Evolutionary conservation across 2,329 filamentous ascomycete genomes (phyloP).

Genomic region (Ophiobolus disseminans): DNA sequence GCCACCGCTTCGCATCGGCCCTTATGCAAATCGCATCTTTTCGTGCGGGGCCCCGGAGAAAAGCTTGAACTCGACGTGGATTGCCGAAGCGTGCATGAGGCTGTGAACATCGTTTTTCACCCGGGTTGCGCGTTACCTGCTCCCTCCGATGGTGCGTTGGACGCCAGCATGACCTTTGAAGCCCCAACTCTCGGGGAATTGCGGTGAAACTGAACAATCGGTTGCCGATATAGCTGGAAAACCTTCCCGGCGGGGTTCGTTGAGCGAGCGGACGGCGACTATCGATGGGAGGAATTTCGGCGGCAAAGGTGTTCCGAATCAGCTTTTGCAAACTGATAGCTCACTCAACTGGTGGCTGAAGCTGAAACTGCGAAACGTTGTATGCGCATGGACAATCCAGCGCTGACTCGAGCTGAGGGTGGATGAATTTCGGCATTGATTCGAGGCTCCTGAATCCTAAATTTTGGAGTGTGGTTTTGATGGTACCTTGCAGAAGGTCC

Average conservation of each 20-base stretch:
- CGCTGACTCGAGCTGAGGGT: slow-evolving; percentile 4
- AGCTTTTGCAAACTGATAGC: slow-evolving; percentile 6
- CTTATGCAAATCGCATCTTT: slow-evolving; percentile 18
- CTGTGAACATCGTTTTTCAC: slow-evolving; percentile 11
- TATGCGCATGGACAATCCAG: slow-evolving; percentile 2
- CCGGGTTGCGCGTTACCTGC: slow-evolving; percentile 18
- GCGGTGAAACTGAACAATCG: slow-evolving; percentile 1
- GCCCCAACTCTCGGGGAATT: slow-evolving; percentile 6
- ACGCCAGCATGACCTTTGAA: slow-evolving; percentile 17
- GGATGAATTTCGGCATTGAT: slow-evolving; percentile 15
- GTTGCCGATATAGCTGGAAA: slow-evolving; percentile 9
- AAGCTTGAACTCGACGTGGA: slow-evolving; percentile 26
- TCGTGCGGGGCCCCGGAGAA: slow-evolving; percentile 35
- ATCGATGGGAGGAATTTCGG: slow-evolving; percentile 5
- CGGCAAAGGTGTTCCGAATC: slow-evolving; percentile 13
- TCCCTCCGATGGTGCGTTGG: slow-evolving; percentile 6
- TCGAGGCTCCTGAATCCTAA: slow-evolving; percentile 6
- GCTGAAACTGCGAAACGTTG: slow-evolving; percentile 14
- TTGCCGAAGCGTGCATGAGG: slow-evolving; percentile 15
- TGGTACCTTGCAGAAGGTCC: slow-evolving; percentile 29
- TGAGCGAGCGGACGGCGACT: slow-evolving; percentile 12
- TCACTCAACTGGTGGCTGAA: neutral
- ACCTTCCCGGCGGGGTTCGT: slow-evolving; percentile 20
- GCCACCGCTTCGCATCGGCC: slow-evolving; percentile 25
- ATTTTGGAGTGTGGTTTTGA: slow-evolving; percentile 13